Percentiles rank a stretch among this genome's conserved stretches.
Conservation (phyloP, 176 grass and related monocot genomes). For the Pharus latifolius region DNA sequence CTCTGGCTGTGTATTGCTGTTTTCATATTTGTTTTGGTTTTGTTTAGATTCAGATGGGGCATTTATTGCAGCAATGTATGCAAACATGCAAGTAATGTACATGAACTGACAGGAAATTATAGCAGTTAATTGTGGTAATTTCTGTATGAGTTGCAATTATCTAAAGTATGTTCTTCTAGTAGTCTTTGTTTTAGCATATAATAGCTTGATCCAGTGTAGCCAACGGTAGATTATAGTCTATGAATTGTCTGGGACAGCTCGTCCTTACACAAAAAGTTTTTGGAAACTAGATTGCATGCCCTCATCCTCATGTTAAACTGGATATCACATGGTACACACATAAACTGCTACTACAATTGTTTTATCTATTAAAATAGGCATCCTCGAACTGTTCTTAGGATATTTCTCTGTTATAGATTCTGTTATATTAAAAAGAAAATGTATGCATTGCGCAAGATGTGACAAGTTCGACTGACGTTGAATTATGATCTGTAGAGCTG, state of each 20-base stretch:
- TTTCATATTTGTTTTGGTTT: background rate
- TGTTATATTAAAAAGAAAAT: background rate
- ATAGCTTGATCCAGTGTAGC: background rate
- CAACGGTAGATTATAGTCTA: background rate
- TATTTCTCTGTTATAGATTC: background rate
- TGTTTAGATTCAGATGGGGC: background rate
- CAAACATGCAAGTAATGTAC: background rate
- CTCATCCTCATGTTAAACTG: background rate
- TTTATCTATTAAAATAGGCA: background rate
- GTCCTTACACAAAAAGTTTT: background rate
- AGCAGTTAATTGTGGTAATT: background rate
- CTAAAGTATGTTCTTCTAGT: background rate
- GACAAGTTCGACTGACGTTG: conserved; percentile 6
- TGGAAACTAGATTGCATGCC: background rate
- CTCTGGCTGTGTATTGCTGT: background rate
- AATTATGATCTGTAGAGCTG: conserved; percentile 51
- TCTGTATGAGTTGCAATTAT: background rate
- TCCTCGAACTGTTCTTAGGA: background rate
- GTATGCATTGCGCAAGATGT: background rate
- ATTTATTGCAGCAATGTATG: background rate
- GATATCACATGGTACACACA: background rate
- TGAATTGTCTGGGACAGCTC: too few relatives aligned
- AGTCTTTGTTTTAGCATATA: background rate
- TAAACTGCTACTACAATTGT: background rate
- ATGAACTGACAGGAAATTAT: background rate